Evolutionary conservation across 1,284 basidiomycete genomes (phyloP).

Genomic region (Tilletia setariae): DNA sequence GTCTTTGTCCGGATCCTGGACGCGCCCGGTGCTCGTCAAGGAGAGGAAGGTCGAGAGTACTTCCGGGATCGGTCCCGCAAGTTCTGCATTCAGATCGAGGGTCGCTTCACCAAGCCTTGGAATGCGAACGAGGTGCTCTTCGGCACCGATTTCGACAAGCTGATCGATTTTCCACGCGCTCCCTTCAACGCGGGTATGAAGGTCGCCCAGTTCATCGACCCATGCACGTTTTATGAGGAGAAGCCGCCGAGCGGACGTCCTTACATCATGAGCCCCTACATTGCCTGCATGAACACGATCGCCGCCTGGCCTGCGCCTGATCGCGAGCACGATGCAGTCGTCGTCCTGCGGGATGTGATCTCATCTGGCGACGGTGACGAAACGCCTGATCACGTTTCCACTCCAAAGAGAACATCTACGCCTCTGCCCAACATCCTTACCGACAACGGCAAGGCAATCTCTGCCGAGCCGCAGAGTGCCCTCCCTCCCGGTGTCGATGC

Average conservation of each 20-base stretch:
- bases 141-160: conserved; percentile 49
- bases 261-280: conserved; percentile 57
- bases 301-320: conserved; percentile 55
- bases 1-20: conserved; percentile 56
- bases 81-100: conserved; percentile 57
- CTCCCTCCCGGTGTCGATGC: background rate
- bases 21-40: conserved; percentile 49
- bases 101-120: conserved; percentile 54
- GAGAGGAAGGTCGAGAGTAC: conserved; percentile 48
- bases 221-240: conserved; percentile 46
- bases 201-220: conserved; percentile 52
- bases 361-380: background rate
- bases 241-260: conserved; percentile 54
- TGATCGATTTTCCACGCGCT: conserved; percentile 50
- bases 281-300: conserved; percentile 57
- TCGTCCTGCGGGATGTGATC: conserved; percentile 45
- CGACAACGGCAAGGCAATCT: conserved; percentile 30
- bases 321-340: conserved; percentile 52
- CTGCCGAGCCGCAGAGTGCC: background rate
- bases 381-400: conserved; percentile 16
- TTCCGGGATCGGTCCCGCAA: conserved; percentile 52
- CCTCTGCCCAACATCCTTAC: conserved; percentile 27
- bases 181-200: conserved; percentile 57
- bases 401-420: conserved; percentile 20
- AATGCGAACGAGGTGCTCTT: conserved; percentile 47